Conservation (phyloP, 805 yeast genomes). For the Tetrapisispora pingtungensis region DNA sequence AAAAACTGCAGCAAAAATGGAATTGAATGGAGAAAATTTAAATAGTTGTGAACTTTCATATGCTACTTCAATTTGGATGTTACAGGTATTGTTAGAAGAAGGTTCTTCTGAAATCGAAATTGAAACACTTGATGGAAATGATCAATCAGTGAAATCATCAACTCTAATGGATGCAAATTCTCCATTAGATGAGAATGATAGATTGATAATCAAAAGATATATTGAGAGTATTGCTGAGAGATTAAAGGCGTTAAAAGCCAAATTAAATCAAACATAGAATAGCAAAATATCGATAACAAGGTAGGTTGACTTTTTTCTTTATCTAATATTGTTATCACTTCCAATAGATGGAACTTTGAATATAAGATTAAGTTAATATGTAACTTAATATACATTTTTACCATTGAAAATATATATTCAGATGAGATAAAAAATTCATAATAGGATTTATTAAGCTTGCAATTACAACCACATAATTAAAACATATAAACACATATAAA, state of each 20-base stretch:
- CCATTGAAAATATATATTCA: too few species aligned
- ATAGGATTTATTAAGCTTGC: too few species aligned
- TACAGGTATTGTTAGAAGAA: slow-evolving; percentile 68
- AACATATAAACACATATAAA: too few species aligned
- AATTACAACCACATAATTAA: too few species aligned
- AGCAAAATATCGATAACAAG: too few species aligned
- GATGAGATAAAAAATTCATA: too few species aligned
- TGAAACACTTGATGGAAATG: slow-evolving; percentile 3
- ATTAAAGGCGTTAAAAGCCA: slow-evolving; percentile 57
- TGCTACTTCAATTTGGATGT: slow-evolving; percentile 91
- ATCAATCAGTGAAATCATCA: neutral
- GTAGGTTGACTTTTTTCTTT: too few species aligned
- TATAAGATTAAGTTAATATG: too few species aligned
- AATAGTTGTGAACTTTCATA: slow-evolving; percentile 78
- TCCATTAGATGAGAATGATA: slow-evolving; percentile 64
- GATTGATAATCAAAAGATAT: slow-evolving; percentile 65
- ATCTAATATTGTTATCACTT: too few species aligned
- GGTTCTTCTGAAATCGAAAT: slow-evolving; percentile 24
- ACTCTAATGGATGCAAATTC: slow-evolving; percentile 28
- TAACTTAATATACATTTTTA: too few species aligned
- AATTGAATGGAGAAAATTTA: slow-evolving; percentile 50
- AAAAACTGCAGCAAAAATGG: slow-evolving; percentile 82
- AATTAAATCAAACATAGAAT: slow-evolving; percentile 27
- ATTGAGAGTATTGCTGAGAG: slow-evolving; percentile 76
- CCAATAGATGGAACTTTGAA: too few species aligned